Conservation (phyloP, 2,329 filamentous ascomycete genomes). For the Pseudogymnoascus sp. region DNA sequence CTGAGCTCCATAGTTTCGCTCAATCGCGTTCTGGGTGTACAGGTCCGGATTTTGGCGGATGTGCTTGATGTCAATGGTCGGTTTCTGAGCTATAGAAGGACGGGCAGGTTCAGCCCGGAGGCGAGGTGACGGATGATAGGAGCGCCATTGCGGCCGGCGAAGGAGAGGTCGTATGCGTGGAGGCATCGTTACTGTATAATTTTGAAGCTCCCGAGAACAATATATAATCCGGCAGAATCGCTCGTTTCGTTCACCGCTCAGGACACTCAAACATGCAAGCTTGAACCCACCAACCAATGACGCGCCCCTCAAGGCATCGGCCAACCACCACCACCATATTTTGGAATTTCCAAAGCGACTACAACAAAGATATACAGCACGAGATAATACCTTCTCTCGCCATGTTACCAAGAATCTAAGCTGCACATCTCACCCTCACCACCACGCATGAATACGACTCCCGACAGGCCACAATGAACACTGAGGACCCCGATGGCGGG, state of each 20-base stretch:
- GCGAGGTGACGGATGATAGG: constrained; percentile 18
- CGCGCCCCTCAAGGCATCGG: constrained; percentile 2
- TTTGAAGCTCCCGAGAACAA: neutral
- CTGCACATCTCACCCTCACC: constrained; percentile 33
- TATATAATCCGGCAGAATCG: neutral
- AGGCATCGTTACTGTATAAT: neutral
- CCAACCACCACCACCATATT: constrained; percentile 1
- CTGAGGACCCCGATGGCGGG: constrained; percentile 42
- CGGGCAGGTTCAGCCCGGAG: constrained; percentile 16
- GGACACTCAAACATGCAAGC: neutral
- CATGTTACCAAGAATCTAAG: constrained; percentile 10
- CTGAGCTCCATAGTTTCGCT: constrained; percentile 69
- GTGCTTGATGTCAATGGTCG: constrained; percentile 75
- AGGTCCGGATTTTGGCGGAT: constrained; percentile 79
- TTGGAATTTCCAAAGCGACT: constrained; percentile 5
- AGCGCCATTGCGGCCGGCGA: constrained; percentile 9
- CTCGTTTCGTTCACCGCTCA: neutral
- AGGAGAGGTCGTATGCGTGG: neutral
- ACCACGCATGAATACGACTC: constrained; percentile 18
- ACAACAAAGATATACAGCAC: neutral
- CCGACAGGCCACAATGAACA: constrained; percentile 46
- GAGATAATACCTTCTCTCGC: constrained; percentile 5
- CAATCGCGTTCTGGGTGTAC: constrained; percentile 74
- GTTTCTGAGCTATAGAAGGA: constrained; percentile 69
- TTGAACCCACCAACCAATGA: neutral